phyloP scores from a whole-genome alignment of 441 rosid species.

The Pelargonium citronellum region DNA sequence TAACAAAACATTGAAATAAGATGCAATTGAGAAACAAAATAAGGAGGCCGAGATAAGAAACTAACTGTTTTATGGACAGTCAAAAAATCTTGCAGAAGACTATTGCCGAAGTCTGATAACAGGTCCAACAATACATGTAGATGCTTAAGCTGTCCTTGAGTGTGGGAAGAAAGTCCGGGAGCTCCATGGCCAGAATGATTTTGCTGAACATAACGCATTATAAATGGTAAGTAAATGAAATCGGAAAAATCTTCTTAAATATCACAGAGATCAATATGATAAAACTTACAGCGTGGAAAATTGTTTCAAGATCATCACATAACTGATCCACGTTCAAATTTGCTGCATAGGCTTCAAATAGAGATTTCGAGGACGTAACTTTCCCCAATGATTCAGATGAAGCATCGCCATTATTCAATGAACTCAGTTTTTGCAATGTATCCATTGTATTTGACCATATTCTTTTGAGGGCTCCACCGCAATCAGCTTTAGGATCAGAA shows the following conservation, averaged over 20 bases:
- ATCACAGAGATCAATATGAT: slow-evolving; percentile 10
- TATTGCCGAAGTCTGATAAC: slow-evolving; percentile 49
- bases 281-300: slow-evolving; percentile 50
- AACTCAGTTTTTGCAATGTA: slow-evolving; percentile 42
- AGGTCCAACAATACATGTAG: slow-evolving; percentile 49
- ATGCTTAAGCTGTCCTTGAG: slow-evolving; percentile 49
- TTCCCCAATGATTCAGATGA: slow-evolving; percentile 34
- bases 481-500: slow-evolving; percentile 36
- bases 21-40: neutral
- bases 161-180: slow-evolving; percentile 29
- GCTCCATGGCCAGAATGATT: slow-evolving; percentile 30
- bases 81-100: slow-evolving; percentile 63
- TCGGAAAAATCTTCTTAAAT: slow-evolving; percentile 5
- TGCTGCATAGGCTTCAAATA: slow-evolving; percentile 42
- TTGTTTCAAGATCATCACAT: slow-evolving; percentile 44
- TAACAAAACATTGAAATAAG: neutral
- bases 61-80: slow-evolving; percentile 70
- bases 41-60: neutral
- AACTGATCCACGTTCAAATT: slow-evolving; percentile 47
- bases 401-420: slow-evolving; percentile 26
- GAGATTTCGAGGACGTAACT: slow-evolving; percentile 60
- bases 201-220: slow-evolving; percentile 44
- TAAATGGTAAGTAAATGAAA: slow-evolving; percentile 12
- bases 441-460: slow-evolving; percentile 36
- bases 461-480: slow-evolving; percentile 36